phyloP scores from a whole-genome alignment of 2,329 filamentous ascomycete species.

The Hypoxylon sp. region DNA sequence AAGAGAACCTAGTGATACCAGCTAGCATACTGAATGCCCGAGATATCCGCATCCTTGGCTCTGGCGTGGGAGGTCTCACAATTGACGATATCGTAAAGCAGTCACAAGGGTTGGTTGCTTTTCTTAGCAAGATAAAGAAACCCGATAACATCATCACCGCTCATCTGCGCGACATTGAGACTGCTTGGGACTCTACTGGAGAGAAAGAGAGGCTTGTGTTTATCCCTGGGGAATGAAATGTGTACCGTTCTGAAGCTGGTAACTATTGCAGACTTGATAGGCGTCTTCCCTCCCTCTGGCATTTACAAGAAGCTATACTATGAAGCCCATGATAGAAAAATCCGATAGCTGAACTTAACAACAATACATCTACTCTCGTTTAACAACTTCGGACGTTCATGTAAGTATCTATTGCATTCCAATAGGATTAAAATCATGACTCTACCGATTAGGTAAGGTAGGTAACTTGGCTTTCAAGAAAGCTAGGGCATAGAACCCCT shows the following conservation, averaged over 20 bases:
- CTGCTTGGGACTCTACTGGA: slow-evolving; percentile 16
- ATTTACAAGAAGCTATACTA: no score
- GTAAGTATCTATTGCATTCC: no score
- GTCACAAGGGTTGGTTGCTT: slow-evolving; percentile 7
- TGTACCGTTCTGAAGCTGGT: not conserved
- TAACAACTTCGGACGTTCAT: no score
- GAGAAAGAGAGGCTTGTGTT: slow-evolving; percentile 26
- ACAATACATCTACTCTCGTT: no score
- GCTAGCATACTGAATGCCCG: slow-evolving; percentile 13
- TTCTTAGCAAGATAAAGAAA: slow-evolving; percentile 13
- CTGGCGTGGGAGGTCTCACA: slow-evolving; percentile 16
- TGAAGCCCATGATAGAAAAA: no score
- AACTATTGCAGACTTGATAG: no score
- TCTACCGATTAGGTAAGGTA: no score
- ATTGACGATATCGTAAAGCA: slow-evolving; percentile 19
- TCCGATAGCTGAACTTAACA: no score
- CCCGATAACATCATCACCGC: slow-evolving; percentile 19
- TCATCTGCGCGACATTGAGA: slow-evolving; percentile 12
- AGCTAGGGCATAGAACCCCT: no score
- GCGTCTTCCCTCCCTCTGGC: no score
- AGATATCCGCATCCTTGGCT: slow-evolving; percentile 19
- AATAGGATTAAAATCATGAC: no score
- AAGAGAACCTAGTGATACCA: slow-evolving; percentile 13
- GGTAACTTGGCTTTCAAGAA: no score
- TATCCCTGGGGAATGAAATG: slow-evolving; percentile 2